Evolutionary conservation across 306 rosid genomes (phyloP).

Genomic region (Citrullus mucosospermus): DNA sequence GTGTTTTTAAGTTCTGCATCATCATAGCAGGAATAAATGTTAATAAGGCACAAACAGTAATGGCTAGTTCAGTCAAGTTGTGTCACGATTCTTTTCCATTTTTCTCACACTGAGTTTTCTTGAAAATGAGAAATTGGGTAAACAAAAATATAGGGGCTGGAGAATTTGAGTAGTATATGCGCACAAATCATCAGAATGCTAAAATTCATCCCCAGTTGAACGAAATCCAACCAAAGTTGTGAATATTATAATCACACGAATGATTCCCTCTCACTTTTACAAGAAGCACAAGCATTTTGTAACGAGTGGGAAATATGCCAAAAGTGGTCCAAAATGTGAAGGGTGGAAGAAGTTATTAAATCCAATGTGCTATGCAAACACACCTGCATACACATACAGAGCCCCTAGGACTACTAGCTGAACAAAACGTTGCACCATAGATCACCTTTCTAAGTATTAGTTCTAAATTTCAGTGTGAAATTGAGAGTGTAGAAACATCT

Average conservation of each 20-base stretch:
- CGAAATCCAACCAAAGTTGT: background rate
- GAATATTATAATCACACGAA: background rate
- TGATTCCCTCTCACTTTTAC: background rate
- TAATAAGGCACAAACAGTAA: background rate
- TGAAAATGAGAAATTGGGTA: background rate
- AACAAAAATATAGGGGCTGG: background rate
- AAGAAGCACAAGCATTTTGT: background rate
- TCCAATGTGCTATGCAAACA: background rate
- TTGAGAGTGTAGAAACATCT: too few species aligned
- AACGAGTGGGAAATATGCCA: background rate
- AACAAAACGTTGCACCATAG: background rate
- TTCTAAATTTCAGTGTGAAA: background rate
- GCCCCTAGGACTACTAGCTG: background rate
- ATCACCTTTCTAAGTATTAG: background rate
- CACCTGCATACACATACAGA: background rate
- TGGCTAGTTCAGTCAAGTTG: background rate
- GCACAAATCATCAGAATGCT: background rate
- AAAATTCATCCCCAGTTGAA: background rate
- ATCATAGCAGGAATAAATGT: background rate
- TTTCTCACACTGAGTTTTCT: background rate
- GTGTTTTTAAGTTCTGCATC: constrained; percentile 4
- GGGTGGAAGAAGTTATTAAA: background rate
- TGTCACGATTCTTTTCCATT: background rate
- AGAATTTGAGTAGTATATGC: background rate
- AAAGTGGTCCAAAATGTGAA: background rate